phyloP scores from a whole-genome alignment of 2,329 filamentous ascomycete species.

The Zalaria obscura region DNA sequence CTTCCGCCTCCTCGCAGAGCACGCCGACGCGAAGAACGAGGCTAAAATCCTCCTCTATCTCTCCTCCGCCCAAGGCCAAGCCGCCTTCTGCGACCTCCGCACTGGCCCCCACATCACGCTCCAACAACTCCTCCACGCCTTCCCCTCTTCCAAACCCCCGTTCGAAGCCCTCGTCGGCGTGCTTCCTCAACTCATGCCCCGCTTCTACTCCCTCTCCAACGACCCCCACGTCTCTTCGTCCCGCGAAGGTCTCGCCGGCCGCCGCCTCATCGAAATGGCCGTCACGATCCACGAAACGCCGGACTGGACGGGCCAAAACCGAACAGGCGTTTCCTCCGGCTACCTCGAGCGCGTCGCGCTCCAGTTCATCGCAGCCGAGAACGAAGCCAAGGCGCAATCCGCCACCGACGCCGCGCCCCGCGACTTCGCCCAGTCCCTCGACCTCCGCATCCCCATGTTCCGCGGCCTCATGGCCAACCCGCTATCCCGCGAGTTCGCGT shows the following conservation, averaged over 20 bases:
- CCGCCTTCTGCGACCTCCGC: conserved; percentile 80
- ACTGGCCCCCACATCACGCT: conserved; percentile 76
- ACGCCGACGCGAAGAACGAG: conserved; percentile 67
- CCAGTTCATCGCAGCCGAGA: conserved; percentile 54
- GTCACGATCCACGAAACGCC: conserved; percentile 82
- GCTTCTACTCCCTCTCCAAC: conserved; percentile 96
- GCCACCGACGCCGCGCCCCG: conserved; percentile 1
- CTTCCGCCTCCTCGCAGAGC: conserved; percentile 72
- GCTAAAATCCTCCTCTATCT: conserved; percentile 79
- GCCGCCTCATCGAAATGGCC: conserved; percentile 85
- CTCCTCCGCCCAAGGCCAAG: conserved; percentile 79
- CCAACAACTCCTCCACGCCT: conserved; percentile 74
- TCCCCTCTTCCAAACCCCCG: conserved; percentile 81
- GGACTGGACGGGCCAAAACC: conserved; percentile 53
- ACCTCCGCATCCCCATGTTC: conserved; percentile 88
- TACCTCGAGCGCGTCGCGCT: conserved; percentile 81
- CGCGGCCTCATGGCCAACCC: conserved; percentile 96
- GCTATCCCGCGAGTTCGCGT: conserved; percentile 77
- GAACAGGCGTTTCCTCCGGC: conserved; percentile 81
- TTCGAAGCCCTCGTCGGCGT: conserved; percentile 68
- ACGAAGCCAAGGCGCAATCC: conserved; percentile 32
- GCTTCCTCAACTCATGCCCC: conserved; percentile 82
- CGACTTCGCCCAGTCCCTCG: conserved; percentile 33
- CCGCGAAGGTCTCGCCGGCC: conserved; percentile 53
- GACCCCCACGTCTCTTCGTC: conserved; percentile 73